Evolutionary conservation across 2,329 filamentous ascomycete genomes (phyloP).

Genomic region (Fonsecaea multimorphosa): DNA sequence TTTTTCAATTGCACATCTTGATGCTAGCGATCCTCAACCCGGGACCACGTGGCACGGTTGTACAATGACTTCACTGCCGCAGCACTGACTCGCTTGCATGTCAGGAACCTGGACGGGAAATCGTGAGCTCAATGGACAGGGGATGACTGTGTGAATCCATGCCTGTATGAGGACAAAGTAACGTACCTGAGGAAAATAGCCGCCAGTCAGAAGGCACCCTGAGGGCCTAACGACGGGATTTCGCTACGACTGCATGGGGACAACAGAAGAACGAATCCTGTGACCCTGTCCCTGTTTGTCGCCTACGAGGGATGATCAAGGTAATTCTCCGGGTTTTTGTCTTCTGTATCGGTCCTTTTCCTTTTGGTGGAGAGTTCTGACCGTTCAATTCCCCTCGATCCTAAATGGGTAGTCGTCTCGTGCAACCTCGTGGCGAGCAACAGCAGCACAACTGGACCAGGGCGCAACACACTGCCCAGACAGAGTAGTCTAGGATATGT

Average conservation of each 20-base stretch:
- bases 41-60: background rate
- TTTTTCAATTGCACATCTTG: background rate
- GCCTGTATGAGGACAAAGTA: background rate
- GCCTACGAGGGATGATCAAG: conserved; percentile 16
- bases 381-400: background rate
- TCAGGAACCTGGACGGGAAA: conserved; percentile 2
- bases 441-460: background rate
- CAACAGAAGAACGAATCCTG: conserved; percentile 1
- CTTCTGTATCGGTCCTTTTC: background rate
- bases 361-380: conserved; percentile 3
- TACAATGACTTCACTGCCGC: background rate
- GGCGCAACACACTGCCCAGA: background rate
- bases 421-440: background rate
- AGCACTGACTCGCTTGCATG: background rate
- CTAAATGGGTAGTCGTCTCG: conserved; percentile 15
- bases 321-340: conserved; percentile 19
- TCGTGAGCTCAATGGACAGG: background rate
- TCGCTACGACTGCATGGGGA: background rate
- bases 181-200: background rate
- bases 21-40: background rate
- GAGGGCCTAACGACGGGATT: background rate
- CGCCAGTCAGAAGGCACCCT: background rate
- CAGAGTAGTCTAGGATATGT: conserved; percentile 12
- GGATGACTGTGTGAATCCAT: background rate
- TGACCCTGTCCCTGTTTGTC: conserved; percentile 6